Base-by-base conservation (phyloP, 768 basidiomycete genomes). In the Pulveroboletus sp. region DNA sequence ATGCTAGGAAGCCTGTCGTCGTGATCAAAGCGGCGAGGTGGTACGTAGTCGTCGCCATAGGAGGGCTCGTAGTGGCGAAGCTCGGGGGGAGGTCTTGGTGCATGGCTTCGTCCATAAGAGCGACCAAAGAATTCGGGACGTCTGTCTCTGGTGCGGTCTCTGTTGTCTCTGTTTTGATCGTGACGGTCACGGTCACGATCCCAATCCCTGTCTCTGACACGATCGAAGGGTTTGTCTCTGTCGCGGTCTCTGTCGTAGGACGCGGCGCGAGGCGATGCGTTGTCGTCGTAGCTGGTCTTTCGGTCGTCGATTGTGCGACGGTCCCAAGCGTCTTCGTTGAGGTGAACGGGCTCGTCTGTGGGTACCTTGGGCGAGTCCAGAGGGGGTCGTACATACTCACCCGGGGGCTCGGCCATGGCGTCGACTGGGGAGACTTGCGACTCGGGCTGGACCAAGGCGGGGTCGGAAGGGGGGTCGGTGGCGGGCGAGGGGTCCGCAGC, bases 41-140 rank as follows among this genome's bases (percentile, higher is more conserved):
- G 62, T n/a, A 50, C 63, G 33, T 59, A 65, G 32, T 69, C 62
- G 40, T 58, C 51, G 51, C 64, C 65, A 51, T 74, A 72, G n/a
- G 69, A 66, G 7, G 75, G 68, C 17, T 79, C 76, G 50, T 75
- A 77, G 39, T 77, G 76, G 23, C 78, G 72, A 42, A 71, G 69
- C 41, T 78, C 77, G 42, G 73, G 70, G 21, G 72, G 74, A 20
- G 73, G 74, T 37, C 75, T 64, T 16, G 74, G 72, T 19, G 62
- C 58, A 52, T 72, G 70, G 51, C 61, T 66, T 59, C 62, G 69
- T 48, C 64, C 72, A 52, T 70, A 75, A 38, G 68, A 70, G 49
- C 69, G 71, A 40, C 67, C 67, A 51, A 61, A 62, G 37, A 67
- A 66, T 20, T 72, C 72, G 34, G 69, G 61, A 21, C 72, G 69